Evolutionary conservation across 441 rosid genomes (phyloP), one percentile per base, ranked within the genome.

Genomic region (Bruguiera hainesii): DNA sequence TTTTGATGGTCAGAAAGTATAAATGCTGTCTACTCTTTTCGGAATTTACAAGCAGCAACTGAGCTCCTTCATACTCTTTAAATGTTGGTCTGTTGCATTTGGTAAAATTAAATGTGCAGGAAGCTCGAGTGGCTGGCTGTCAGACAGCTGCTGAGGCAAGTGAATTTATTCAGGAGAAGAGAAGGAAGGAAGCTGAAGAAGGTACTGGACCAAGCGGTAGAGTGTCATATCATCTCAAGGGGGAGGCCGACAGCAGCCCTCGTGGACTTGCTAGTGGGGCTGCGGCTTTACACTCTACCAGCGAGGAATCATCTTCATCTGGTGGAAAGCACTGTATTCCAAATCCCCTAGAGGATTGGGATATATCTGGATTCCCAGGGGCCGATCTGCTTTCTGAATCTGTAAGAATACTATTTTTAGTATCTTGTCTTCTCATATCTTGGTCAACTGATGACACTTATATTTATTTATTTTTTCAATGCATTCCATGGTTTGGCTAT

Each of bases 61-160:
- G 20, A 26, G 69, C 56, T 31, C 56, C 7, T 11, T 68, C 51
- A 28, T 15, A 21, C 42, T 30, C 10, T 26, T 31, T 29, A 8
- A 35, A 29, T 60, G 30, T 64, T 42, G 48, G 5, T 42, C 48
- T n/a, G 16, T 23, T 29, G 19, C 53, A 64, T 57, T 29, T 51
- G 11, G 55, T 19, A 39, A 28, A 42, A 29, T 56, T 60, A 57
- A 49, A 56, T 30, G 5, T 78, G 77, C 85, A 95, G 99, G 96
- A 87, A 75, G 98, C 97, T 72, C 88, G 89, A 73, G 85, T 85
- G 71, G 88, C 90, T 73, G 95, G 97, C 70, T 91, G 86, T 72
- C 79, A 65, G 66, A 88, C 87, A 53, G 69, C 83, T 56, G 79
- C 82, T 18, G 91, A 88, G 74, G 88, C 89, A 51, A 86, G 81